Evolutionary conservation across 139 green algal species (phyloP).

Genomic region (Dunaliella primolecta): DNA sequence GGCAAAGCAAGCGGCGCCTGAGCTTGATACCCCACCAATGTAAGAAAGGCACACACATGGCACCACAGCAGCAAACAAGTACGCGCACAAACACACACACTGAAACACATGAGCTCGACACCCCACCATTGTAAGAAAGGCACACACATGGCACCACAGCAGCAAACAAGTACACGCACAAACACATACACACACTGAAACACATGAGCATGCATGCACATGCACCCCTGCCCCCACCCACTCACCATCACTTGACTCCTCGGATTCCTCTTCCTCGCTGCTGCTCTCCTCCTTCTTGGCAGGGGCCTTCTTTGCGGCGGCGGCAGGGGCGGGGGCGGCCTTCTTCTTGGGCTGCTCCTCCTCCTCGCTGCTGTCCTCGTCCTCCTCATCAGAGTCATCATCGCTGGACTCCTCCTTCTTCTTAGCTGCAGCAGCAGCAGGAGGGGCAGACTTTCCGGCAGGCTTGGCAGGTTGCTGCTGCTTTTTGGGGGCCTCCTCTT

Average conservation of each 20-base stretch:
- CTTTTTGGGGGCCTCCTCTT: conserved; percentile 2
- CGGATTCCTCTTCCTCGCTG: conserved; percentile 8
- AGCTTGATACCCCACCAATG: no score
- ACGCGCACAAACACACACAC: no score
- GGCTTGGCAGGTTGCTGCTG: neutral
- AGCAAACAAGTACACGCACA: no score
- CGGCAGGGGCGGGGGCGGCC: conserved; percentile 16
- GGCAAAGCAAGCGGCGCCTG: no score
- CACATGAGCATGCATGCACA: neutral
- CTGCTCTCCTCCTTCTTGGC: conserved; percentile 19
- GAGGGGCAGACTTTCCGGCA: neutral
- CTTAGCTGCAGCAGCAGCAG: conserved; percentile 11
- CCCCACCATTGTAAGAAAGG: no score
- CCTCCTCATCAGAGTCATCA: neutral
- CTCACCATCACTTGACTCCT: conserved; percentile 18
- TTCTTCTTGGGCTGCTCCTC: conserved; percentile 24
- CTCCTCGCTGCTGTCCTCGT: neutral
- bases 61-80: no score
- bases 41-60: no score
- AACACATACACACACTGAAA: no score
- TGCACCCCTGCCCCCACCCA: neutral
- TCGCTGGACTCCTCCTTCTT: conserved; percentile 23
- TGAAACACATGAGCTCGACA: no score
- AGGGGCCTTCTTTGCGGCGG: conserved; percentile 11
- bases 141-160: no score